Evolutionary conservation across 768 basidiomycete species (phyloP), one percentile per base, ranked within the genome.

Genomic region (Lyophyllum semitale): DNA sequence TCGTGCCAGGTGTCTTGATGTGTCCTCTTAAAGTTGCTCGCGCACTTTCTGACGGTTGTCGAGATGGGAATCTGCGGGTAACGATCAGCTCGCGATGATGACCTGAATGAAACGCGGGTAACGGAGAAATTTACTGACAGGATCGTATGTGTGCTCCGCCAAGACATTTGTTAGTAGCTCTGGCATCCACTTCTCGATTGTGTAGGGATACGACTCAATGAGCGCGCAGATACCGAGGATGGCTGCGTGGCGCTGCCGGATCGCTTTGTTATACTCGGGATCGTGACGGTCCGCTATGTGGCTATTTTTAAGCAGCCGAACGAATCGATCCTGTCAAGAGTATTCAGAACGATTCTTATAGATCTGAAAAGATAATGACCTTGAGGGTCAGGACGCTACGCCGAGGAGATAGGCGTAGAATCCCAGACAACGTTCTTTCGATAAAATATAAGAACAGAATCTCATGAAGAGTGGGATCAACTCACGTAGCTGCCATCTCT

Each of bases 201-300:
- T 95, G 72, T 97, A 97, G 0, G 96, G 96, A 68, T 91, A 96
- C 54, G 94, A 95, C 63, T 95, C 92, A 30, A 98, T 84, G 29
- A 98, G 76, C 5, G 96, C 93, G 60, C 92, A 93, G 41, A 95
- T 86, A n/a, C 96, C 96, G 45, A 98, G 79, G 54, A 98, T 90
- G 1, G 94, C 94, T 23, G 92, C 91, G 69, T 97, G 94, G 22
- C 91, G 82, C 65, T 88, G 84, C 25, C 92, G 84, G 13, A 95
- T 74, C 7, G 88, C 83, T 43, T 77, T 75, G 55, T 82, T 86
- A 69, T 95, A 95, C 62, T 77, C 59, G 51, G 85, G 76, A 42
- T 88, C 81, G 52, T 84, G 74, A 25, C 90, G 80, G 37, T 69
- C 54, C 0, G 91, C 91, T 29, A 95, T 78, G 47, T 79, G 79